phyloP scores from a whole-genome alignment of 2,329 filamentous ascomycete species.

The Corinectria fuckeliana region DNA sequence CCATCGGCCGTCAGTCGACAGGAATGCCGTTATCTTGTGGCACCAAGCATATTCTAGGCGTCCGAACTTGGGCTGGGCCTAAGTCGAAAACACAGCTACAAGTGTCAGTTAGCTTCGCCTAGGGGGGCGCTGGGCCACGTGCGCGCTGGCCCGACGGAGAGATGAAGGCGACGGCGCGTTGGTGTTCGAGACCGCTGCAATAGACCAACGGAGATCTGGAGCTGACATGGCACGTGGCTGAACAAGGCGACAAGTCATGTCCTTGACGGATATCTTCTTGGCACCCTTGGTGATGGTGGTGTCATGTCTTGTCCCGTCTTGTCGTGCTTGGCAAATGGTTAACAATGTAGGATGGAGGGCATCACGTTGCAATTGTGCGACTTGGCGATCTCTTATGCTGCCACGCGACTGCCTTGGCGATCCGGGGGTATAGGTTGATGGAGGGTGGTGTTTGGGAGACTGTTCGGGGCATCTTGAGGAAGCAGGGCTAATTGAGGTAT shows the following conservation, averaged over 20 bases:
- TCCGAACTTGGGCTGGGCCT: neutral
- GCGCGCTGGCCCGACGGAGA: neutral
- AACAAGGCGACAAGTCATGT: neutral
- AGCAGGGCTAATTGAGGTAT: neutral
- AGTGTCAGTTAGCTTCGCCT: neutral
- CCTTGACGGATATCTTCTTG: neutral
- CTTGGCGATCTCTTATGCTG: neutral
- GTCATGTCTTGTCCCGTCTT: neutral
- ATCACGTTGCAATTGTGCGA: neutral
- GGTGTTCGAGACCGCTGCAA: too few relatives aligned
- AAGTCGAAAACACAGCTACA: neutral
- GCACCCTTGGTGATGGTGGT: neutral
- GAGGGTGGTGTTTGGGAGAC: too few relatives aligned
- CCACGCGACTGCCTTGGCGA: neutral
- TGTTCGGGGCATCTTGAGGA: too few relatives aligned
- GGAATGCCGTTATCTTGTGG: neutral
- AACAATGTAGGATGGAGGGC: neutral
- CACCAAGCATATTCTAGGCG: neutral
- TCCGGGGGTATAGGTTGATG: neutral
- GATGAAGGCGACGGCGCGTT: neutral
- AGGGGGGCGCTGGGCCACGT: neutral
- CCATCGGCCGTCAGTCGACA: neutral
- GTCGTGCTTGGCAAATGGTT: neutral
- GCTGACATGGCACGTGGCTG: neutral
- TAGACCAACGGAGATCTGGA: neutral